Evolutionary conservation across 768 basidiomycete species (phyloP).

Genomic region (Trametes meyenii): DNA sequence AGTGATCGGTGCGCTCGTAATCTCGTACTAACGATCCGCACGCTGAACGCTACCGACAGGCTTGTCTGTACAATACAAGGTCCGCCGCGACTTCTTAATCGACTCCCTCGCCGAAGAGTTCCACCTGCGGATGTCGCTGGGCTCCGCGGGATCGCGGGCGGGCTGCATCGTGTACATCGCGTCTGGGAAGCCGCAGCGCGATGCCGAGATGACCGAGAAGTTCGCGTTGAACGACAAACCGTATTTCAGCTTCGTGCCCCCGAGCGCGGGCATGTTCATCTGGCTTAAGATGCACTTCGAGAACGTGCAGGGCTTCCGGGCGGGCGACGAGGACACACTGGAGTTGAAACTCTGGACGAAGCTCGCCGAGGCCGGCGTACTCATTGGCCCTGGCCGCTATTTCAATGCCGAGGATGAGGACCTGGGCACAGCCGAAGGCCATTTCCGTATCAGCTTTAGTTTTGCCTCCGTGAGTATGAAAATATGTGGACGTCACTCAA

Average conservation of each 20-base stretch:
- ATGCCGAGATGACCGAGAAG: constrained; percentile 44
- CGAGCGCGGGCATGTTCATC: constrained; percentile 82
- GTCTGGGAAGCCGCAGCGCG: constrained; percentile 38
- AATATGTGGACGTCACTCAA: background rate
- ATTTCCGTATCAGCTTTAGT: constrained; percentile 63
- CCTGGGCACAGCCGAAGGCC: constrained; percentile 38
- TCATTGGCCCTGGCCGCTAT: constrained; percentile 64
- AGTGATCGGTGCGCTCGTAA: background rate
- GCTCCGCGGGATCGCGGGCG: constrained; percentile 33
- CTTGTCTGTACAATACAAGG: constrained; percentile 55
- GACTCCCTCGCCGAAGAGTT: constrained; percentile 68
- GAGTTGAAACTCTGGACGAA: constrained; percentile 64
- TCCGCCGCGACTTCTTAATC: constrained; percentile 63
- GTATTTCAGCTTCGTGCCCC: constrained; percentile 72
- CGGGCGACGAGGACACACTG: constrained; percentile 42
- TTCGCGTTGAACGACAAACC: constrained; percentile 30
- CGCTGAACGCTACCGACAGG: constrained; percentile 35
- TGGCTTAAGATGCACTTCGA: constrained; percentile 71
- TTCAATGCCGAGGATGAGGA: constrained; percentile 43
- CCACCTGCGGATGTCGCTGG: constrained; percentile 45
- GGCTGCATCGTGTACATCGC: constrained; percentile 50
- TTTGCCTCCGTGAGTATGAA: constrained; percentile 47
- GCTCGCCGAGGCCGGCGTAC: constrained; percentile 61
- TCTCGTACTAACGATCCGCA: background rate
- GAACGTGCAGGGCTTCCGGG: constrained; percentile 49